Percentiles rank a stretch among this genome's conserved stretches.
Conservation (phyloP, 2,329 filamentous ascomycete species). For the Didymosphaeria variabile region DNA sequence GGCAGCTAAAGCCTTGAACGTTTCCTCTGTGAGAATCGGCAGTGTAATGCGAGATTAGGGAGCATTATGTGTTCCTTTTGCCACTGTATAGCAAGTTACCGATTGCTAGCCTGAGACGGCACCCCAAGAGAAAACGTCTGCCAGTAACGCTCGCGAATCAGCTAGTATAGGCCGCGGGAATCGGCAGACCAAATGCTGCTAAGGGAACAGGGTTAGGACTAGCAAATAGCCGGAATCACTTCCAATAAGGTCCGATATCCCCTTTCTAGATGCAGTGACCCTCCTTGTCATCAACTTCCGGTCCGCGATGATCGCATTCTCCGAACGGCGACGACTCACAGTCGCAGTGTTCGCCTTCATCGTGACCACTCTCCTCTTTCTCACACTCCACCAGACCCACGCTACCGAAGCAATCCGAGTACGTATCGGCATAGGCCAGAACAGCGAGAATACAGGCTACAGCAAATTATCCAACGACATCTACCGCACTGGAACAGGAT, state of each 20-base stretch:
- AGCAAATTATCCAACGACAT: neutral
- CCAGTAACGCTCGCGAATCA: neutral
- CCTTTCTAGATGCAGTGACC: neutral
- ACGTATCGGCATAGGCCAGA: neutral
- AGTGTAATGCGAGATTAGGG: neutral
- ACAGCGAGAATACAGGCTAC: neutral
- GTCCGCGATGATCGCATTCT: neutral
- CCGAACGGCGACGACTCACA: neutral
- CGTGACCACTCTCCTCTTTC: neutral
- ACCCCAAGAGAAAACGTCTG: neutral
- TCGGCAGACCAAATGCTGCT: neutral
- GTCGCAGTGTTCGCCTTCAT: neutral
- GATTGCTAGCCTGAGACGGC: neutral
- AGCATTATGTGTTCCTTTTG: neutral
- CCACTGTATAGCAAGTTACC: neutral
- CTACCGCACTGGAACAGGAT: slow-evolving; percentile 1
- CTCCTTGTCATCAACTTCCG: neutral
- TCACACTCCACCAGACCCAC: neutral
- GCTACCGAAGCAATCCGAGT: neutral
- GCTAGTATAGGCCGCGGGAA: neutral
- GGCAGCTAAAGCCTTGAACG: neutral
- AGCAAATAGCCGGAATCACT: neutral
- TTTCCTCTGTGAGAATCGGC: neutral
- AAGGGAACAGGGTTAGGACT: slow-evolving; percentile 3
- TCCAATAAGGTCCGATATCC: neutral